These are phyloP conservation scores for Tylopilus plumbeoviolaceoides DNA, from an alignment of 768 basidiomycete species.

Conservation along the genomic window DNA sequence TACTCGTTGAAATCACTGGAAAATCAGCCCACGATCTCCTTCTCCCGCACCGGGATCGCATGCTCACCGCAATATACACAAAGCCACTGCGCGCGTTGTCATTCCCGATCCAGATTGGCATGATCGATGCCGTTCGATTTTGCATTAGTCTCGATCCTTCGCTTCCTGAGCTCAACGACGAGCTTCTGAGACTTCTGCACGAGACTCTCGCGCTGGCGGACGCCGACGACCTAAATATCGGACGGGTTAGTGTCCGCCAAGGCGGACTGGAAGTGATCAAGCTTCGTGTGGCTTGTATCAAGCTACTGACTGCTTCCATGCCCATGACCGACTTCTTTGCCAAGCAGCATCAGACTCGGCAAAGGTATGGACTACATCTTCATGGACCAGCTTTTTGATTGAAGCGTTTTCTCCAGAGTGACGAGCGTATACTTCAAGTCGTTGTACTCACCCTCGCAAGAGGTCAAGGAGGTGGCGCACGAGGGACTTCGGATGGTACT, in stretches of 20 bases:
- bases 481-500: constrained; percentile 89
- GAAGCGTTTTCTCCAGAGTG: constrained; percentile 49
- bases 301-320: constrained; percentile 91
- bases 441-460: constrained; percentile 83
- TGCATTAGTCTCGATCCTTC: constrained; percentile 87
- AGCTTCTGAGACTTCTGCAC: constrained; percentile 84
- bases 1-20: constrained; percentile 70
- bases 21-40: constrained; percentile 77
- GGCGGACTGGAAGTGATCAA: constrained; percentile 78
- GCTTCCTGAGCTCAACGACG: constrained; percentile 87
- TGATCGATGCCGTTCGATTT: constrained; percentile 95
- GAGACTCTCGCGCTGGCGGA: constrained; percentile 95
- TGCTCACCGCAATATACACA: constrained; percentile 88
- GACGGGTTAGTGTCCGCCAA: constrained; percentile 73
- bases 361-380: constrained; percentile 51
- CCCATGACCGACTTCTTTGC: constrained; percentile 91
- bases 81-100: constrained; percentile 94
- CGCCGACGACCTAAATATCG: constrained; percentile 85
- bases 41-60: constrained; percentile 77
- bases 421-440: constrained; percentile 98
- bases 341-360: constrained; percentile 77
- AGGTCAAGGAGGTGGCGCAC: constrained; percentile 94
- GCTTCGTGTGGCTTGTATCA: constrained; percentile 91
- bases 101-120: constrained; percentile 93
- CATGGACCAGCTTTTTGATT: background rate